Evolutionary conservation across 176 grass and related monocot species (phyloP).

Genomic region (Cenchrus americanus): DNA sequence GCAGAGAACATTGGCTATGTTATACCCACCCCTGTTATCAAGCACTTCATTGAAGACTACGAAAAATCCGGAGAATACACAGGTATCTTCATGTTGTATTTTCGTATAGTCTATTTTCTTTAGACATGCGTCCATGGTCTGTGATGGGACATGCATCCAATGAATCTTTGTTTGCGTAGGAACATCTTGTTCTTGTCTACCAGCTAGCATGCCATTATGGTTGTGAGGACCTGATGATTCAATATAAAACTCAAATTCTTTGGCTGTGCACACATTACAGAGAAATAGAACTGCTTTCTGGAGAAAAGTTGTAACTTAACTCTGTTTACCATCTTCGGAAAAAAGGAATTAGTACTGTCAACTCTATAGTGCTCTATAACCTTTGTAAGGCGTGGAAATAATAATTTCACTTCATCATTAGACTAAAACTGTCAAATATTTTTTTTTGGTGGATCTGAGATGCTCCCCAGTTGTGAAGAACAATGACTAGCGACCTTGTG

Average conservation of each 20-base stretch:
- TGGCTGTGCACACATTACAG: neutral
- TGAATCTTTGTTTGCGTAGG: neutral
- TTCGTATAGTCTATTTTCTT: constrained; percentile 21
- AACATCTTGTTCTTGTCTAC: constrained; percentile 21
- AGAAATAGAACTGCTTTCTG: neutral
- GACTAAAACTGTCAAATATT: neutral
- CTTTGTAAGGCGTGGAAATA: constrained; percentile 5
- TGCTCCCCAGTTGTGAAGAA: constrained; percentile 9
- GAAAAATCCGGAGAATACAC: constrained; percentile 88
- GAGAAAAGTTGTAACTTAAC: constrained; percentile 1
- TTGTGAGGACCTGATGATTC: neutral
- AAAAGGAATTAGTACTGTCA: constrained; percentile 1
- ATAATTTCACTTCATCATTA: constrained; percentile 19
- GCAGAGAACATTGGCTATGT: constrained; percentile 98
- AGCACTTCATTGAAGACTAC: constrained; percentile 94
- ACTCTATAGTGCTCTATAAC: constrained; percentile 1
- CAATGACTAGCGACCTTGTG: neutral
- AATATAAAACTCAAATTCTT: neutral
- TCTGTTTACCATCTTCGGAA: neutral
- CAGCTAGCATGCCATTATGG: constrained; percentile 8
- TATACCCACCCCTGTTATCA: constrained; percentile 96
- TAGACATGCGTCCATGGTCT: constrained; percentile 18
- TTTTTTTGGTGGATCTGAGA: neutral
- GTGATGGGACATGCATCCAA: constrained; percentile 10
- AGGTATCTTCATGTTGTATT: constrained; percentile 44